Base-by-base conservation (phyloP, 2,329 filamentous ascomycete genomes). In the Ophiocordyceps australis region DNA sequence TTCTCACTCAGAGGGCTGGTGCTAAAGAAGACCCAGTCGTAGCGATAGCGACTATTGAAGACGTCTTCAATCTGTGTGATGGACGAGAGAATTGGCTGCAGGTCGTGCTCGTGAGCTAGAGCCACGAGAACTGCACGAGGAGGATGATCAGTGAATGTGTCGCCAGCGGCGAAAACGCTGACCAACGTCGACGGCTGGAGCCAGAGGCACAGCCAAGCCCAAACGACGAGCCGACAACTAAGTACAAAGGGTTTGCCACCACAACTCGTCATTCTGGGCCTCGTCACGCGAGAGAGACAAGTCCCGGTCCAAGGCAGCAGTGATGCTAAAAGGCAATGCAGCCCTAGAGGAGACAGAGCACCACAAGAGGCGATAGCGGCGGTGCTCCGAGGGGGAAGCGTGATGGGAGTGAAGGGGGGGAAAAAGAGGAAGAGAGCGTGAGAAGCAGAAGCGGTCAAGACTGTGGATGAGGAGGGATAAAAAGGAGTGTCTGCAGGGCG, bases 21-120 rank as follows among this genome's bases (percentile, higher is more conserved):
- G 49, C 85, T 89, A 61, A 89, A 81, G 54, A 91, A 86, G 22
- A 79, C 74, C 76, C 81, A 91, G 23, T 82, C 77, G 42, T 91
- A 91, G 40, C 77, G 76, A 56, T 82, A 77, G 35, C 80, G 81
- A 42, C 57, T 54, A 43, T 91, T 91, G 74, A 80, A 91, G 2
- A 40, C 40, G 5, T 43, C 35, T 29, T 54, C 49, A 4, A 54
- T 33, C 40, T 91, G 76, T 17, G 51, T 50, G 58, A 91, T 45
- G 12, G 47, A 46, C 14, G 36, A 42, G 22, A 50, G 34, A 15
- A 49, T 33, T 18, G 36, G 37, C 9, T 37, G 27, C 14, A 50
- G 36, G 24, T 51, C 48, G 16, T 37, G 17, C 23, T 50, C 44
- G 23, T 44, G 27, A 13, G 40, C 39, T 8, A 50, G 31, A 9